Percentiles rank a stretch among this genome's conserved stretches.
Evolutionary conservation across 495 filamentous ascomycete genomes (phyloP).

Genomic region (Penicillium canescens): DNA sequence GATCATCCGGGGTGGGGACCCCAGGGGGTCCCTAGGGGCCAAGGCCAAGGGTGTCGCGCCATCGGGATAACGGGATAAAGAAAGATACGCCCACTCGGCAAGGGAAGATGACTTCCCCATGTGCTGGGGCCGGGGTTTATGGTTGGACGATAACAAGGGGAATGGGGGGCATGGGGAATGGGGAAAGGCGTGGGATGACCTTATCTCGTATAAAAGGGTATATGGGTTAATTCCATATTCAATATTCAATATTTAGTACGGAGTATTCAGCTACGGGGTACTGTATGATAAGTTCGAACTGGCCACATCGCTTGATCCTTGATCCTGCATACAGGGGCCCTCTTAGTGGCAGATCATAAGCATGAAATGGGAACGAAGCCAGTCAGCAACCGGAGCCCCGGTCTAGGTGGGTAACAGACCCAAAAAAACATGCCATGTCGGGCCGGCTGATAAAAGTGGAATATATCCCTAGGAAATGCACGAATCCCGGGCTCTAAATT

Average conservation of each 20-base stretch:
- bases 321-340: conserved; percentile 16
- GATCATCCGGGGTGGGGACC: not conserved
- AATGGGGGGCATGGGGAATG: too few species aligned
- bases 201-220: not conserved
- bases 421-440: not conserved
- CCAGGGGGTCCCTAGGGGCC: not conserved
- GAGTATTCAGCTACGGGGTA: not conserved
- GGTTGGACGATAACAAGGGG: conserved; percentile 18
- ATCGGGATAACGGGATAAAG: conserved; percentile 24
- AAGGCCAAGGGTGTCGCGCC: not conserved
- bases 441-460: not conserved
- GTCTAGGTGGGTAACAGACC: too few species aligned
- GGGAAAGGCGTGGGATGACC: not conserved
- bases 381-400: too few species aligned
- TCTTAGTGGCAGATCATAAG: conserved; percentile 28
- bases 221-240: not conserved
- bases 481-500: not conserved
- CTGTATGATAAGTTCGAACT: too few species aligned
- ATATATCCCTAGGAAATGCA: not conserved
- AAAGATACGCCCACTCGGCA: conserved; percentile 30
- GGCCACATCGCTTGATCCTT: conserved; percentile 4
- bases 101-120: conserved; percentile 8
- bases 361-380: conserved; percentile 10
- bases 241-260: not conserved
- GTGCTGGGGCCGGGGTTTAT: conserved; percentile 12